These are phyloP conservation scores for Zychaea mexicana DNA, from an alignment of 371 early-diverging fungal genomes.

Conservation along the genomic window DNA sequence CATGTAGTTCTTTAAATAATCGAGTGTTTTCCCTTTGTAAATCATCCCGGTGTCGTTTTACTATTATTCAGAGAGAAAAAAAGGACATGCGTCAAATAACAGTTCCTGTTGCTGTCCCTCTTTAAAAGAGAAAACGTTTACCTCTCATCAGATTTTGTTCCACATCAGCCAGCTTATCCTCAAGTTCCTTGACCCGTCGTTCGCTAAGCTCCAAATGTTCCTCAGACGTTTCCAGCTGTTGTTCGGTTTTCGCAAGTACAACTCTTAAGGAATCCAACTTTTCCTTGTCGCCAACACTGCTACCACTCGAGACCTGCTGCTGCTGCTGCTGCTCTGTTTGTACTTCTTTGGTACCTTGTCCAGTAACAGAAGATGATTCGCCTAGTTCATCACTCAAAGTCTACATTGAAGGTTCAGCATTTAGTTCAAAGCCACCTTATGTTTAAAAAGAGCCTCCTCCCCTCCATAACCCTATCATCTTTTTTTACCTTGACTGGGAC, in stretches of 20 bases:
- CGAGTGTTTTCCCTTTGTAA: conserved; percentile 1
- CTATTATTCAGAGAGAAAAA: not conserved
- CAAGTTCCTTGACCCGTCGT: not conserved
- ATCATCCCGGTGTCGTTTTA: not conserved
- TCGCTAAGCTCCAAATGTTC: not conserved
- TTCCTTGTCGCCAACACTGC: not conserved
- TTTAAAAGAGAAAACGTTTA: too few relatives aligned
- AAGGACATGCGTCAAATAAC: too few relatives aligned
- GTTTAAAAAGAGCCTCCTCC: not conserved
- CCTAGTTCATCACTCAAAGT: conserved; percentile 4
- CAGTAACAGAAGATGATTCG: not conserved
- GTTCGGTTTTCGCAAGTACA: not conserved
- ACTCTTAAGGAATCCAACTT: not conserved
- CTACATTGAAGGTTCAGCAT: not conserved
- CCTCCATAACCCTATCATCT: not conserved
- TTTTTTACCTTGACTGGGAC: not conserved
- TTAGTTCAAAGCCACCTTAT: not conserved
- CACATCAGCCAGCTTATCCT: not conserved
- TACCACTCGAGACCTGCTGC: not conserved
- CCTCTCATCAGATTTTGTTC: conserved; percentile 1
- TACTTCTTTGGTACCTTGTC: not conserved
- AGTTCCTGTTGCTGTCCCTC: too few relatives aligned
- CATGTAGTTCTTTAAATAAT: not conserved
- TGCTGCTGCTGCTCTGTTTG: not conserved
- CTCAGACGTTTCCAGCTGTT: not conserved